Conservation (phyloP, 192 early-diverging fungal species). For the Umbelopsis vinacea region DNA sequence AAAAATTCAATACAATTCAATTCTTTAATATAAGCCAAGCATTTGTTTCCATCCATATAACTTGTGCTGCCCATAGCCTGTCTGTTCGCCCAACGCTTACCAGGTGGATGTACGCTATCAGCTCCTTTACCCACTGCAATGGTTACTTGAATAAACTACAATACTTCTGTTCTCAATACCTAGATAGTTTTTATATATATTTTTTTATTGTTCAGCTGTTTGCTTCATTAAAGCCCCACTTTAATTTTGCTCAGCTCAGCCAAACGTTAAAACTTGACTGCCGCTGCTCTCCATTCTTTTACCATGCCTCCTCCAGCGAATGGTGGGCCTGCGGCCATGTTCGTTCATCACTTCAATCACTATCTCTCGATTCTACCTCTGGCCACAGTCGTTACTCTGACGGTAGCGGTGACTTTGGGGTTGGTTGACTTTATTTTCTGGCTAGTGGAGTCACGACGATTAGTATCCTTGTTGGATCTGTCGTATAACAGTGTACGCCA, state of each 20-base stretch:
- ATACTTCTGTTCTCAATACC: too few species aligned
- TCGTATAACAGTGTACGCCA: neutral
- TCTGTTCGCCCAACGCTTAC: too few species aligned
- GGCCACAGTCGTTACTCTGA: neutral
- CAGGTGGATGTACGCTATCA: too few species aligned
- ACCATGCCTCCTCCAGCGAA: neutral
- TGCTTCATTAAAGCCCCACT: too few species aligned
- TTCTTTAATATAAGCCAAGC: too few species aligned
- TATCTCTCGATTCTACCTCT: constrained; percentile 5
- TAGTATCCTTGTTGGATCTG: neutral
- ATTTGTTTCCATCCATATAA: too few species aligned
- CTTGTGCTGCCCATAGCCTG: too few species aligned
- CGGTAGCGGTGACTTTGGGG: neutral
- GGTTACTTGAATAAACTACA: too few species aligned
- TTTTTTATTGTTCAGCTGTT: too few species aligned
- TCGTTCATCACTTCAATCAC: neutral
- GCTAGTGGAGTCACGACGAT: neutral
- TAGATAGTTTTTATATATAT: too few species aligned
- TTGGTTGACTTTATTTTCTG: neutral
- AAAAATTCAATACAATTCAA: neutral
- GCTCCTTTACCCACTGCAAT: too few species aligned
- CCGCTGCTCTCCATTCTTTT: neutral
- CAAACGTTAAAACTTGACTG: neutral
- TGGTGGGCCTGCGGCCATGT: neutral
- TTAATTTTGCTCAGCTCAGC: too few species aligned